Evolutionary conservation across 2,329 filamentous ascomycete genomes (phyloP), one percentile per base, ranked within the genome.

Genomic region (Diaporthe batatas): DNA sequence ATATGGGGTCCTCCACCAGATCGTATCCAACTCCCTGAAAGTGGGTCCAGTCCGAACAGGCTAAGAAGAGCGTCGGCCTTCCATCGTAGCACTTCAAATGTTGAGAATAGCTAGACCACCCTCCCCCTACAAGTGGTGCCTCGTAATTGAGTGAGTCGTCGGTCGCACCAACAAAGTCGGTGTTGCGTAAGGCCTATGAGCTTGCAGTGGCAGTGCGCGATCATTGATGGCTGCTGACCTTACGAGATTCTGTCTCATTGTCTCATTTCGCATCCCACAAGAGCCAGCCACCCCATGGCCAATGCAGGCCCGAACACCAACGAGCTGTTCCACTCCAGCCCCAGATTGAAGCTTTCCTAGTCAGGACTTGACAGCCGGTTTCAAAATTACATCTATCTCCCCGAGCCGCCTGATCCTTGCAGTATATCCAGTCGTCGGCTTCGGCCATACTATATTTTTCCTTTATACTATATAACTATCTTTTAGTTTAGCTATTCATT

Each of bases 201-300:
- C 21, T 23, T 44, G 25, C 14, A 25, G 62, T 67, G 62, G 62
- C 47, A 29, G 47, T 67, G 62, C 62, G 62, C 21, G 8, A 53
- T 67, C 47, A 29, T 3, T 29, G 29, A 29, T 29, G 29, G 21
- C 59, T 65, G 39, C 39, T 42, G 39, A 42, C 39, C 12, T 42
- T 14, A 14, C 39, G 44, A 67, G n/a, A 25, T 67, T 53, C n/a
- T 67, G 62, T 67, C 62, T 67, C 32, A 67, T 67, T 67, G 62
- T 67, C 62, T 67, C 32, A 67, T 67, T 67, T 67, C 62, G 62
- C 32, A 67, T 67, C 62, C 62, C 62, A 29, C 62, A 67, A 29
- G n/a, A 32, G 32, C 32, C 62, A 53, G 47, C 47, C 62, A 53
- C 62, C 32, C 12, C 10, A 18, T 23, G 62, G 12, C 47, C 62